Base-by-base conservation (phyloP, 2,329 filamentous ascomycete genomes). In the Ophiostoma sp. region DNA sequence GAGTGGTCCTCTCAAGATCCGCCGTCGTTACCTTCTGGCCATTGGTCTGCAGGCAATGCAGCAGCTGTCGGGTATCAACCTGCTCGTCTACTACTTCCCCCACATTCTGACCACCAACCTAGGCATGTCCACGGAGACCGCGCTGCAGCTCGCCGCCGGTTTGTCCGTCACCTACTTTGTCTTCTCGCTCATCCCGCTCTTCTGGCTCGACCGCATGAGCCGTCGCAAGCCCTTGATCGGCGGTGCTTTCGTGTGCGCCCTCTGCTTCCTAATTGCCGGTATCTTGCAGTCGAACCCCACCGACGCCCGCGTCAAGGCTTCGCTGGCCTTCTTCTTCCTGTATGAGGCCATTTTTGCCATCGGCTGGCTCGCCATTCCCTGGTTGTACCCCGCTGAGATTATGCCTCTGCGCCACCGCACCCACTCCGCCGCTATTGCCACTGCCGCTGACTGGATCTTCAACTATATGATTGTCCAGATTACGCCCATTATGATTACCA, bases 391-490 rank as follows among this genome's bases (percentile, higher is more conserved):
- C 0, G 87, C 88, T 57, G 87, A 89, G 75, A 85, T 90, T 63
- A 86, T 88, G 48, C 84, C 85, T 1, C 79, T 87, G 8, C 80
- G 82, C 11, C 86, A 85, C 73, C 80, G 85, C 1, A 88, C 88
- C 0, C 87, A 87, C 0, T 88, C 88, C 42, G 89, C 89, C 75
- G 89, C 88, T 12, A 78, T 90, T 48, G 82, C 84, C 0, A 87
- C 86, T 0, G 83, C 83, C 7, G 85, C 84, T 7, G 64, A 72
- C 70, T 68, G 61, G 59, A 72, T 66, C 5, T 72, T 68, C 45
- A 72, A 91, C 78, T 90, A 90, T 78, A 78, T 89, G 76, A 85
- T 90, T 33, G 89, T 91, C 71, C 90, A 90, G 85, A 86, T 90
- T 75, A 90, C 88, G 0, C 89, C 89, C 0, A 82, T 89, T 1